These are phyloP conservation scores for Halenospora varia DNA, from an alignment of 495 filamentous ascomycete species.

Conservation along the genomic window DNA sequence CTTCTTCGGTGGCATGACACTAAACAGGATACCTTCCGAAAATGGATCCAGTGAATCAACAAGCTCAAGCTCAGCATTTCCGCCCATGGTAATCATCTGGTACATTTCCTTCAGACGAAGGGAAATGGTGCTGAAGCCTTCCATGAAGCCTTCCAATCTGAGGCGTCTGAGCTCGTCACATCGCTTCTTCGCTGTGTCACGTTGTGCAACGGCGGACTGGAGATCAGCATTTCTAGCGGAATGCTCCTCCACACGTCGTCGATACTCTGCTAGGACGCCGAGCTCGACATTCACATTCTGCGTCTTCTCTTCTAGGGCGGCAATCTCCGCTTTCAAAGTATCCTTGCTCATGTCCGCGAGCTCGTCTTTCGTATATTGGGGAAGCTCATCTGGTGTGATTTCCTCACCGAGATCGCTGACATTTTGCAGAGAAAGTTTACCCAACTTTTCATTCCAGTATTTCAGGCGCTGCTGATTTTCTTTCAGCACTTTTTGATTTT, in stretches of 20 bases:
- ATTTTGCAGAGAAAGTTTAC: conserved; percentile 74
- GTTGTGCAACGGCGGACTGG: conserved; percentile 63
- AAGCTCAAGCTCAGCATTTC: conserved; percentile 94
- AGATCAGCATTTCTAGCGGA: conserved; percentile 77
- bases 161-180: conserved; percentile 87
- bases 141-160: conserved; percentile 96
- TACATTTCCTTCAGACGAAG: conserved; percentile 98
- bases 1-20: conserved; percentile 99
- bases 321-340: conserved; percentile 80
- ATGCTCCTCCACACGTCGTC: conserved; percentile 83
- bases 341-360: conserved; percentile 90
- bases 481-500: conserved; percentile 81
- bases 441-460: conserved; percentile 86
- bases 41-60: conserved; percentile 96
- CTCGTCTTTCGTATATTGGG: conserved; percentile 84
- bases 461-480: conserved; percentile 82
- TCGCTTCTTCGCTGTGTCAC: conserved; percentile 83
- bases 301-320: conserved; percentile 85
- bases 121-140: conserved; percentile 93
- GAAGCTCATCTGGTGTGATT: conserved; percentile 49
- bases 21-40: conserved; percentile 93
- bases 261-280: conserved; percentile 88
- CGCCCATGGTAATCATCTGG: conserved; percentile 99
- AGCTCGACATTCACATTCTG: conserved; percentile 87
- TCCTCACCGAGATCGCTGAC: conserved; percentile 63